Percentiles rank a stretch among this genome's conserved stretches.
Evolutionary conservation across 2,329 filamentous ascomycete genomes (phyloP).

Genomic region (Penicillium sp.): DNA sequence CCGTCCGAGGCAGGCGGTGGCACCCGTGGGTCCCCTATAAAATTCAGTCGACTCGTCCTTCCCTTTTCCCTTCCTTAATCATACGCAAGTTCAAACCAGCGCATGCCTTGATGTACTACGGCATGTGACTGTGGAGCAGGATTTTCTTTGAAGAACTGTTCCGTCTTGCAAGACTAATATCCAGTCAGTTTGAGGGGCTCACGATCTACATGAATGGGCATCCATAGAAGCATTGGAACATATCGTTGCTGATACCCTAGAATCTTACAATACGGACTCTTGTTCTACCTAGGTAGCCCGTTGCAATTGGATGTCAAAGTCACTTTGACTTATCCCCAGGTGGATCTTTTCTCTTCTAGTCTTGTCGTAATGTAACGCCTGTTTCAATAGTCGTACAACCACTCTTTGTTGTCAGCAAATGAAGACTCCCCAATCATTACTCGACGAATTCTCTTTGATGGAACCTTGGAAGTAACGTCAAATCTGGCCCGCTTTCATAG

Average conservation of each 20-base stretch:
- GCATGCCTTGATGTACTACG: slow-evolving; percentile 25
- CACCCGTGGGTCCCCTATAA: slow-evolving; percentile 9
- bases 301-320: too few relatives aligned
- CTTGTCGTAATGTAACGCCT: not conserved
- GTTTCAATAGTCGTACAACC: not conserved
- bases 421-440: not conserved
- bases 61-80: slow-evolving; percentile 11
- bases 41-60: slow-evolving; percentile 6
- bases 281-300: too few relatives aligned
- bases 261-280: not conserved
- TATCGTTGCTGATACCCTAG: not conserved
- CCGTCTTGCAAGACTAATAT: slow-evolving; percentile 40
- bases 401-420: not conserved
- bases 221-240: slow-evolving; percentile 50
- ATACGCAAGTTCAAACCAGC: slow-evolving; percentile 33
- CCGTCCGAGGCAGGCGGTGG: slow-evolving; percentile 16
- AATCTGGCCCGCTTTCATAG: not conserved
- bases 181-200: slow-evolving; percentile 51
- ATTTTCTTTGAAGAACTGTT: slow-evolving; percentile 10
- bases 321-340: not conserved
- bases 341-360: not conserved
- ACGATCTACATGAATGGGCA: slow-evolving; percentile 43
- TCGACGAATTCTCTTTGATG: not conserved
- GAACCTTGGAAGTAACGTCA: not conserved
- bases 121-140: slow-evolving; percentile 29